These are phyloP conservation scores for Graphilbum sp. DNA, from an alignment of 2,329 filamentous ascomycete genomes.

Conservation along the genomic window DNA sequence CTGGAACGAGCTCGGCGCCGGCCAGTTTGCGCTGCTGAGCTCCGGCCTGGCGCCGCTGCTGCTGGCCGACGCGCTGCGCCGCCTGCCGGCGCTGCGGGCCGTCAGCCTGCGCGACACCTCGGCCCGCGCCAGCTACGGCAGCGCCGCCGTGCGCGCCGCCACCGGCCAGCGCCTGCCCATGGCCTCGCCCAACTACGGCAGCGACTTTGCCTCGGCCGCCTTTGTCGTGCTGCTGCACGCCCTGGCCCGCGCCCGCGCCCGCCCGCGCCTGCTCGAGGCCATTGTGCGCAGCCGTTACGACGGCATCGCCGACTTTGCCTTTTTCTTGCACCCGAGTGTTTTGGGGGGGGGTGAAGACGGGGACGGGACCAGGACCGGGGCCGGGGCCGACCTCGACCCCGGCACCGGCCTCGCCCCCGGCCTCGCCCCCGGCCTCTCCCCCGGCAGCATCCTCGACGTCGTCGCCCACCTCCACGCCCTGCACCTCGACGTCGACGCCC, in stretches of 20 bases:
- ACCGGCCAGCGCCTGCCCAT: neutral
- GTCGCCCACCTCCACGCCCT: neutral
- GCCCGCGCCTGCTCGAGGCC: no score
- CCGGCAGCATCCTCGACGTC: no score
- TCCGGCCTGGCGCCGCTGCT: slow-evolving; percentile 34
- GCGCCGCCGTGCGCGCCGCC: neutral
- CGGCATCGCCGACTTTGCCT: no score
- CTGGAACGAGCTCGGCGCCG: neutral
- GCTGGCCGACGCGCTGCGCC: slow-evolving; percentile 37
- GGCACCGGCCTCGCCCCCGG: neutral
- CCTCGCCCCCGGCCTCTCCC: neutral
- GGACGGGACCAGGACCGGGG: no score
- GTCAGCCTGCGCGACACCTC: slow-evolving; percentile 45
- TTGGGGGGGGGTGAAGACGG: no score
- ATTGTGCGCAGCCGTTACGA: no score
- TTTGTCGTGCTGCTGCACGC: no score
- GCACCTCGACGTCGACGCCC: neutral
- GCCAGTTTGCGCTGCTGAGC: slow-evolving; percentile 13
- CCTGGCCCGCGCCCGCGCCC: no score
- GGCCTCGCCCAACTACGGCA: neutral
- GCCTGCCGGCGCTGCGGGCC: slow-evolving; percentile 35
- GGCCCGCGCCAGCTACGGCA: slow-evolving; percentile 34
- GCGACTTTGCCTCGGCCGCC: no score
- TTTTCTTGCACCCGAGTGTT: no score
- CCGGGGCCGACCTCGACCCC: no score